phyloP scores from a whole-genome alignment of 768 basidiomycete genomes.

The Calocybe cyanea region DNA sequence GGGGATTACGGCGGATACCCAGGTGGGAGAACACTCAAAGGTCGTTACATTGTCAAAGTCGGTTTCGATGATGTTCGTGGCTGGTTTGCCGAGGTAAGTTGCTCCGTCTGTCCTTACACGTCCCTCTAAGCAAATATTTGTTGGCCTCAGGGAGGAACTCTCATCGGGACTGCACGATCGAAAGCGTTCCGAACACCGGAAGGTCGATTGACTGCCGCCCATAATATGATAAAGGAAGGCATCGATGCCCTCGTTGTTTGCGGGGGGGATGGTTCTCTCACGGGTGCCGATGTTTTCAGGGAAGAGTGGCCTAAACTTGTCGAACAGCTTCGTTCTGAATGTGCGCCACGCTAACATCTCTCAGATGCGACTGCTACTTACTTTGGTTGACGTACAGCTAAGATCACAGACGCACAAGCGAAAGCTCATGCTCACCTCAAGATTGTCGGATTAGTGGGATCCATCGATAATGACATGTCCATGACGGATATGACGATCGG shows the following conservation, averaged over 20 bases:
- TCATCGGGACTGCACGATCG: constrained; percentile 92
- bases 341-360: constrained; percentile 29
- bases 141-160: constrained; percentile 73
- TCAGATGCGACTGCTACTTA: constrained; percentile 4
- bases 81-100: constrained; percentile 82
- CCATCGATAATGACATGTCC: constrained; percentile 99
- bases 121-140: neutral
- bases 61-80: constrained; percentile 98
- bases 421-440: constrained; percentile 77
- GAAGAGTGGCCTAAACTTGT: constrained; percentile 93
- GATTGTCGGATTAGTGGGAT: constrained; percentile 98
- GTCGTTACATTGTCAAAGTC: constrained; percentile 89
- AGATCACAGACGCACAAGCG: constrained; percentile 73
- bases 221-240: constrained; percentile 92
- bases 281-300: constrained; percentile 92
- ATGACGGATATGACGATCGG: constrained; percentile 98
- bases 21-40: constrained; percentile 74
- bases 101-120: neutral
- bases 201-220: constrained; percentile 84
- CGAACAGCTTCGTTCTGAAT: constrained; percentile 56
- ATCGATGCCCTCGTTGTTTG: constrained; percentile 97
- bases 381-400: constrained; percentile 38
- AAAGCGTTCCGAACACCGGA: constrained; percentile 79
- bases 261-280: constrained; percentile 95
- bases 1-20: constrained; percentile 72